Evolutionary conservation across 768 basidiomycete genomes (phyloP), one percentile per base, ranked within the genome.

Genomic region (Leucosporidium scottii): DNA sequence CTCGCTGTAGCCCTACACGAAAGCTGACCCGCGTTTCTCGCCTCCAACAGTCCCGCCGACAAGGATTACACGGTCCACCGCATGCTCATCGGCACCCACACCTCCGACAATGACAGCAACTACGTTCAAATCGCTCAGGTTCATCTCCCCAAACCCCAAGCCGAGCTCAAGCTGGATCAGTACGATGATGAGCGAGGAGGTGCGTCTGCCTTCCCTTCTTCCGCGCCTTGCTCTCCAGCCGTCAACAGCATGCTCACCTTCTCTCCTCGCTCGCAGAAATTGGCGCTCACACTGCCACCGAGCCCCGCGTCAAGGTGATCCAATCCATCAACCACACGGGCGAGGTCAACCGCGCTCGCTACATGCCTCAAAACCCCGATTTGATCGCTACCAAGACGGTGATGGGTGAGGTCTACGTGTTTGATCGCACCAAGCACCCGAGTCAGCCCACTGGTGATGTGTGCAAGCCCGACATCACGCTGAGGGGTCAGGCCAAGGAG

Each of bases 311-410:
- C 69, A 87, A 89, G 75, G 66, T 94, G 78, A 89, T 87, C 39
- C 96, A 99, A 78, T 86, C 85, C 73, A 98, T 99, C 81, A 93
- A 93, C 78, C 96, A 99, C 78, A 83, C 84, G 6, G 91, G 92
- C 51, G 96, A 99, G 78, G 91, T 98, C 76, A 99, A 99, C 79
- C 82, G 93, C 54, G 96, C 96, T 68, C 86, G 96, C 61, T 99
- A 98, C 78, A 98, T 98, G 93, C 96, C 96, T 9, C 94, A 98
- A 79, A 99, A 98, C 76, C 90, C 93, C 2, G 91, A 98, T 79
- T 79, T 99, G 73, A 89, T 99, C 72, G 96, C 96, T 20, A 98
- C 94, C 17, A 98, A 98, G 78, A 80, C 93, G 27, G 84, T 92
- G 12, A 86, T 85, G 9, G 96, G 94, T 20, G 91, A 96, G 70